Base-by-base conservation (phyloP, 2,329 filamentous ascomycete genomes). In the Calonectria henricotiae region DNA sequence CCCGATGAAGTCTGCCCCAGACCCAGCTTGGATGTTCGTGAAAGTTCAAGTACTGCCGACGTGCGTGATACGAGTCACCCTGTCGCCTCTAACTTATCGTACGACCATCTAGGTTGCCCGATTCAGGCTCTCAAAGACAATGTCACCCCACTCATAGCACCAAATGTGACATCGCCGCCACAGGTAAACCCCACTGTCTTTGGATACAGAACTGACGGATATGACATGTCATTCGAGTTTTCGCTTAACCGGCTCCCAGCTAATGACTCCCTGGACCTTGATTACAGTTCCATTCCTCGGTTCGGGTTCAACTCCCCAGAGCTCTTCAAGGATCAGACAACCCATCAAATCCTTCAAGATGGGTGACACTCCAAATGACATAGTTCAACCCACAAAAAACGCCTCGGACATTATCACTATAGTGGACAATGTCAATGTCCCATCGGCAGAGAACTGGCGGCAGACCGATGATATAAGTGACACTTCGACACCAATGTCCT, bases 221-320 rank as follows among this genome's bases (percentile, higher is more conserved):
- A 58, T 12, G 13, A 55, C 35, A 44, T 4, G 47, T 73, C 37
- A 47, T 67, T 8, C 65, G 71, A 76, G 20, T 69, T 76, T 13
- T 68, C 71, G 0, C 74, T 79, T 32, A 78, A 79, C n/a, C 78
- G 77, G 77, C 27, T 79, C 5, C 74, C 73, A 13, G 62, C 75
- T 15, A 71, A 78, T 32, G 69, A 78, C 20, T 54, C 62, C 3
- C 69, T 73, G 5, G 73, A 77, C 13, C 67, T 77, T 6, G 76
- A 78, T 37, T 78, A 77, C 20, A 73, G 32, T 23, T 75, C 72
- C 0, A 73, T 76, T 25, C 62, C 47, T 15, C 23, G 46, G 0
- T 54, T 64, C 15, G 61, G 61, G 1, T 63, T 49, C 20, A 63
- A 49, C 30, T 54, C 61, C 5, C 11, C 43, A 65, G 1, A 66